Base-by-base conservation (phyloP, 1,284 basidiomycete genomes). In the Cerrena zonata region DNA sequence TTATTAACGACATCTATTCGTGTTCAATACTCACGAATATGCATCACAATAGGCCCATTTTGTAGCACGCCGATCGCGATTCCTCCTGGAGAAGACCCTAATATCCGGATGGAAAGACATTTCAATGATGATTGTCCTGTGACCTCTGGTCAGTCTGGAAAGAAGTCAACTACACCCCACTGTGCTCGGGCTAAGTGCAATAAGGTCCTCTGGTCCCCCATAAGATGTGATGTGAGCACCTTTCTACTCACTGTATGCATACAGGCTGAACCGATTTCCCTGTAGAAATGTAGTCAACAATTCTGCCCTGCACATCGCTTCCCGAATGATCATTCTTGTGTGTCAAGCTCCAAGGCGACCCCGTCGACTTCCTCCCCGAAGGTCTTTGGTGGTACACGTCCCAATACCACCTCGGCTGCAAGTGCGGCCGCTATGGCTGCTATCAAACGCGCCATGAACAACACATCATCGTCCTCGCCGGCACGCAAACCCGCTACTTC, bases 261-360 rank as follows among this genome's bases (percentile, higher is more conserved):
- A 36, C 21, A 39, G 4, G 36, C 18, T 34, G 47, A 42, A 13
- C 30, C 27, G 30, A 37, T 18, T 46, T 46, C 12, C 19, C 2
- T 54, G 2, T 51, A 89, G 87, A 76, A 75, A 64, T 90, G 87
- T 65, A 74, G 68, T 46, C 70, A 78, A 51, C 80, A 86, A 54
- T 90, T 82, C 61, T 90, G 87, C 58, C 76, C 85, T 1, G 67
- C 78, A 19, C 87, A 90, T 60, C 83, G 88, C 36, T 89, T 88
- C 65, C 82, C 84, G 3, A 69, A 69, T 43, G 82, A 84, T 58
- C 87, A 89, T 56, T 71, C 56, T 43, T 89, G 86, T 61, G 45
- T 66, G 22, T 54, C 71, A 12, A 50, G 67, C 25, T 46, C 51
- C 1, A 36, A 50, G 36, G 47, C 60, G 18, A 21, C 58, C 7